Percentiles rank a stretch among this genome's conserved stretches.
phyloP scores from a whole-genome alignment of 2,329 filamentous ascomycete genomes.

The Aspergillus amoenus region DNA sequence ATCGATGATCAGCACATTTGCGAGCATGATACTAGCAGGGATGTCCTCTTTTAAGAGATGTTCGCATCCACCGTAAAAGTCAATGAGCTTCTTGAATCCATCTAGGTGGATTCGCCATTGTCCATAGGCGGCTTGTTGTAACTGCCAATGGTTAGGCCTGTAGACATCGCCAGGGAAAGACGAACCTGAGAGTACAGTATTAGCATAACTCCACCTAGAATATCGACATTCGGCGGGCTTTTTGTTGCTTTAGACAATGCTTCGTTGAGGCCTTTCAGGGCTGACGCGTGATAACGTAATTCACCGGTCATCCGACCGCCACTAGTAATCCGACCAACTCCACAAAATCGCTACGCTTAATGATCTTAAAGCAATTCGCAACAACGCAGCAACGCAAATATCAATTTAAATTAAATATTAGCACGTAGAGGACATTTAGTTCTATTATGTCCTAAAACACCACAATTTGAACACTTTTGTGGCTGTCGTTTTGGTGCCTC shows the following conservation, averaged over 20 bases:
- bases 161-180: no score
- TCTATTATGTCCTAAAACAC: slow-evolving; percentile 2
- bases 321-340: background rate
- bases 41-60: no score
- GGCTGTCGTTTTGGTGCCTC: background rate
- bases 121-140: no score
- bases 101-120: no score
- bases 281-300: background rate
- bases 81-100: no score
- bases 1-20: no score
- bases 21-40: no score
- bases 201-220: no score
- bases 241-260: background rate
- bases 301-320: background rate
- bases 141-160: no score
- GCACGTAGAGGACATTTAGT: background rate
- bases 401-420: background rate
- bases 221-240: no score
- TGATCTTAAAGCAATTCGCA: background rate
- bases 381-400: background rate
- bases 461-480: slow-evolving; percentile 3
- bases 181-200: no score
- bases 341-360: background rate
- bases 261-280: background rate
- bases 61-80: no score